Conservation (phyloP, 805 yeast species). For the Yarrowia sp. region DNA sequence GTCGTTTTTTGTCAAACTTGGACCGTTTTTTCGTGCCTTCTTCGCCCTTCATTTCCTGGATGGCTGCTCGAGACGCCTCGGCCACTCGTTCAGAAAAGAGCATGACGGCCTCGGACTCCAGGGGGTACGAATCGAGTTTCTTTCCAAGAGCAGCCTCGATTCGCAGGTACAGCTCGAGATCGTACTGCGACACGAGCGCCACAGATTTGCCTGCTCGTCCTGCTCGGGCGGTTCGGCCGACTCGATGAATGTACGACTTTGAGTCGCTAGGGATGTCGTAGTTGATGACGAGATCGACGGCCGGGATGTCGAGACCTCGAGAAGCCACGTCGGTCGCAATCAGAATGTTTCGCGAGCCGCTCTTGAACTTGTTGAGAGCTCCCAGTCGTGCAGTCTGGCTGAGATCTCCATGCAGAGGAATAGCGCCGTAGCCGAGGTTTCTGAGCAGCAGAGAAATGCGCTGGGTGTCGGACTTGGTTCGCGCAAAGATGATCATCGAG, state of each 20-base stretch:
- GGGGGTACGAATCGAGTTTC: slow-evolving; percentile 82
- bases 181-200: slow-evolving; percentile 91
- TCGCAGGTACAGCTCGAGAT: slow-evolving; percentile 83
- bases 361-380: slow-evolving; percentile 89
- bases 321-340: slow-evolving; percentile 98
- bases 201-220: slow-evolving; percentile 88
- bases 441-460: slow-evolving; percentile 83
- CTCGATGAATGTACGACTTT: slow-evolving; percentile 94
- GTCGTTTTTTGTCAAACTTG: slow-evolving; percentile 51
- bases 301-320: slow-evolving; percentile 95
- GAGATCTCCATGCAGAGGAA: slow-evolving; percentile 96
- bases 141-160: slow-evolving; percentile 83
- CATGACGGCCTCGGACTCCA: slow-evolving; percentile 76
- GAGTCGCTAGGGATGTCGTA: slow-evolving; percentile 95
- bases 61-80: slow-evolving; percentile 89
- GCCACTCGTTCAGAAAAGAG: slow-evolving; percentile 87
- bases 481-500: slow-evolving; percentile 84
- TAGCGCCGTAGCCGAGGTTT: slow-evolving; percentile 82
- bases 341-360: slow-evolving; percentile 88
- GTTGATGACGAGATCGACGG: slow-evolving; percentile 86
- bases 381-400: slow-evolving; percentile 89
- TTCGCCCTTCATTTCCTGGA: slow-evolving; percentile 73
- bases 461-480: slow-evolving; percentile 96
- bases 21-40: slow-evolving; percentile 55
- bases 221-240: slow-evolving; percentile 99